These are phyloP conservation scores for Dipteronia sinensis DNA, from an alignment of 345 rosid species.

Conservation along the genomic window DNA sequence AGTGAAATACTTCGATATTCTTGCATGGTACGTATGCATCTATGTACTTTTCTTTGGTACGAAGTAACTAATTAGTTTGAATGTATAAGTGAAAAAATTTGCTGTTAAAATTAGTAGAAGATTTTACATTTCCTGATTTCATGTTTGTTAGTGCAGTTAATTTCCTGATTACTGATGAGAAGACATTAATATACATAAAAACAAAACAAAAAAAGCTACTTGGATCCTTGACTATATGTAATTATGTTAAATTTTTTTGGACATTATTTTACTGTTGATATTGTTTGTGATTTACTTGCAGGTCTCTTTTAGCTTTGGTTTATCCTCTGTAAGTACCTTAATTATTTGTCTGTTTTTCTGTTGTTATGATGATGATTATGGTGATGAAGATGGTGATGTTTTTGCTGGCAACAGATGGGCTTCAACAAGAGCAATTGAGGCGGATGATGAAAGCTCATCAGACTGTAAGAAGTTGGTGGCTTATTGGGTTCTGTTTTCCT, in stretches of 20 bases:
- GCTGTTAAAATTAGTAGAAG: neutral
- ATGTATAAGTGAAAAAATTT: neutral
- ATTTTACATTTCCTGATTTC: neutral
- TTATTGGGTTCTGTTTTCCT: slow-evolving; percentile 42
- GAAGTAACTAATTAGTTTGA: no score
- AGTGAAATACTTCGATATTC: slow-evolving; percentile 17
- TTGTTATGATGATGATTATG: neutral
- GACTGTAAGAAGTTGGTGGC: slow-evolving; percentile 33
- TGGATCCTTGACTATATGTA: no score
- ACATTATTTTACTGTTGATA: neutral
- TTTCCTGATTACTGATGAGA: no score
- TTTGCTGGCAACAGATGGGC: slow-evolving; percentile 26
- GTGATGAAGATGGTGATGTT: slow-evolving; percentile 1
- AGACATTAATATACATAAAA: no score
- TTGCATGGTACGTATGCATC: slow-evolving; percentile 30
- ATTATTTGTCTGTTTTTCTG: neutral
- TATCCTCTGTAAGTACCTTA: slow-evolving; percentile 39
- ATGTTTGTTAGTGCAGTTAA: neutral
- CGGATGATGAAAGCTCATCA: slow-evolving; percentile 22
- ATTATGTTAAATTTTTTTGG: neutral
- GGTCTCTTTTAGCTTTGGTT: slow-evolving; percentile 38
- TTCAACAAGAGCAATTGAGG: slow-evolving; percentile 40
- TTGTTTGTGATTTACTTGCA: slow-evolving; percentile 19
- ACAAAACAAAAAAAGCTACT: no score
- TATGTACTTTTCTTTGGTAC: neutral